Evolutionary conservation across 2,329 filamentous ascomycete species (phyloP).

Genomic region (Pseudocercospora macadamiae): DNA sequence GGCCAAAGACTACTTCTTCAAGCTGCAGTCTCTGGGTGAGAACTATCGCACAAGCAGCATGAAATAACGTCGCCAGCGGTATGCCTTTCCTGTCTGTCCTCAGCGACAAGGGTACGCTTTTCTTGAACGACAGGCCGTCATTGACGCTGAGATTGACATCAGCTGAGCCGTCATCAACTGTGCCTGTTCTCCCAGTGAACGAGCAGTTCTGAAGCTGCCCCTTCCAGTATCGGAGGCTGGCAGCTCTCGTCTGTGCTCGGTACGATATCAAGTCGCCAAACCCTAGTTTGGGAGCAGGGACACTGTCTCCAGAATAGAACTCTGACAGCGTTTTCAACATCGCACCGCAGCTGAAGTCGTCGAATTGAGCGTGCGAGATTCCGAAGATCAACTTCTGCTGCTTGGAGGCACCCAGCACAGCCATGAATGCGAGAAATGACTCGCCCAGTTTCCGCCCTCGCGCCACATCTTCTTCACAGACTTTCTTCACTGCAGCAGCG

Average conservation of each 20-base stretch:
- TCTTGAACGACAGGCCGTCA: slow-evolving; percentile 10
- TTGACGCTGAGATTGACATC: not conserved
- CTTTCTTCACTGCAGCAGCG: slow-evolving; percentile 14
- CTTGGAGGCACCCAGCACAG: slow-evolving; percentile 26
- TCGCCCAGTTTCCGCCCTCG: slow-evolving; percentile 21
- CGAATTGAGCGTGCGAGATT: slow-evolving; percentile 40
- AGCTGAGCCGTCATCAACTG: no score
- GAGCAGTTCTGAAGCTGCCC: slow-evolving; percentile 20
- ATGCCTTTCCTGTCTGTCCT: slow-evolving; percentile 26
- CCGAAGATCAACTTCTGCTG: slow-evolving; percentile 35
- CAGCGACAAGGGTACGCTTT: slow-evolving; percentile 20
- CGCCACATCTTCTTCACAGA: slow-evolving; percentile 18
- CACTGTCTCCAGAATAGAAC: slow-evolving; percentile 10
- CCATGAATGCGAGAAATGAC: slow-evolving; percentile 30
- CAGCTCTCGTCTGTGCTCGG: slow-evolving; percentile 1
- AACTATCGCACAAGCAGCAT: slow-evolving; percentile 61
- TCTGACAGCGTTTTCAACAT: slow-evolving; percentile 8
- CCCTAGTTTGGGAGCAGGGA: not conserved
- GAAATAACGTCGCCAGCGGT: slow-evolving; percentile 51
- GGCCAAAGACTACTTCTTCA: slow-evolving; percentile 60
- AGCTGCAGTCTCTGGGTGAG: slow-evolving; percentile 55
- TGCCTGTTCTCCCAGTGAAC: not conserved
- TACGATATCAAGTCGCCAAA: slow-evolving; percentile 13
- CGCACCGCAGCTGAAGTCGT: slow-evolving; percentile 20
- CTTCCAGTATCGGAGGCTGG: slow-evolving; percentile 26